Base-by-base conservation (phyloP, 192 early-diverging fungal species). In the Mortierella hygrophila region DNA sequence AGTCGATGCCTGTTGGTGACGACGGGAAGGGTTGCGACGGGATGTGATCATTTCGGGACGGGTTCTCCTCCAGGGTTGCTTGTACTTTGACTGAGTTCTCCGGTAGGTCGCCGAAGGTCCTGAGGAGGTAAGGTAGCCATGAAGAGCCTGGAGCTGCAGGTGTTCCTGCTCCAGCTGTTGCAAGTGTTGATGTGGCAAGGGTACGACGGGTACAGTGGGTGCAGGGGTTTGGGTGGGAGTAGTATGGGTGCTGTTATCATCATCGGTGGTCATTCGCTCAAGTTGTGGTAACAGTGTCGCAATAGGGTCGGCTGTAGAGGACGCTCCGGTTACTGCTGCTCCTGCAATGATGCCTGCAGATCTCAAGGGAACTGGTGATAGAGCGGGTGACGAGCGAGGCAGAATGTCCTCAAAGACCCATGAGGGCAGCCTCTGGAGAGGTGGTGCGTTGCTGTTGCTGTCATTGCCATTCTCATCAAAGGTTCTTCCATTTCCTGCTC, bases 11-110 rank as follows among this genome's bases (percentile, higher is more conserved):
- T 68, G 42, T 35, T 74, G 44, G 35, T 40, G 32, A 15, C 80
- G 63, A 32, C 73, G 68, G 29, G 55, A 7, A 16, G 55, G 23
- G 13, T 55, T 52, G 20, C 49, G 75, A 20, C 75, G 74, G 21
- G 75, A 57, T 65, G 60, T 15, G n/a, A 77, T 6, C 4, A 65
- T 26, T 20, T 82, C 81, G 23, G 81, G 81, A 35, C 55, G 69
- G 0, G 81, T 82, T 37, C 81, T 76, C 46, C 81, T 69, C 81
- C 81, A 82, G 4, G 81, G 75, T 52, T 82, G 81, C 75, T 54
- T 76, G 75, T 72, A 77, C 44, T 82, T 82, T 47, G 81, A 69
- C 37, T 76, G 75, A 3, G 65, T 40, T 47, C 81, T 65, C 20
- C 54, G 76, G 23, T 42, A 72, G 1, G 69, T 46, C 18, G 75